Evolutionary conservation across 2,329 filamentous ascomycete genomes (phyloP), one percentile per base, ranked within the genome.

Genomic region (Nemania diffusa): DNA sequence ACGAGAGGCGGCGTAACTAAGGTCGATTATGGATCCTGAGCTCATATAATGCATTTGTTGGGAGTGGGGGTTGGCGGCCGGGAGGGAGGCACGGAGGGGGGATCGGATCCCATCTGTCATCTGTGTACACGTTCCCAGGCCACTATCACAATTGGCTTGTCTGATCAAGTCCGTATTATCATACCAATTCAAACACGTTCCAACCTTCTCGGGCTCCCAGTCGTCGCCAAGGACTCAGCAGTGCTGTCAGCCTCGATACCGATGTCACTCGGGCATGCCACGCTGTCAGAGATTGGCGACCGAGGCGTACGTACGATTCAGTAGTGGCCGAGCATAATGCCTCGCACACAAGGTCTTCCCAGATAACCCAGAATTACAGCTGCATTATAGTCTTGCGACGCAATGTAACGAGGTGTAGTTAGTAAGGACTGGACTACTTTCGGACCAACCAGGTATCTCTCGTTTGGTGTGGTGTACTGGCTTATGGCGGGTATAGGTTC

Each of bases 51-150:
- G 42, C 42, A 46, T 46, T 20, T 5, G 9, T 26, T 5, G n/a
- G 26, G 26, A 51, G 15, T 51, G 26, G 26, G 44, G 11, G 48
- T 51, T 51, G 26, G 13, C 22, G 37, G 17, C 8, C n/a, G n/a
- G 34, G 34, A 37, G 34, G 6, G 34, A 15, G 15, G 34, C 6
- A 15, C 34, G 34, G 34, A 15, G 22, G 8, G 44, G 11, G 44
- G 44, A 48, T 48, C 22, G 22, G 48, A 51, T 51, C 13, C n/a
- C n/a, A n/a, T n/a, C n/a, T n/a, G n/a, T n/a, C 48, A 51, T 51
- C 48, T 27, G 9, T 5, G 26, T 51, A 48, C 44, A 48, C 44
- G 44, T 48, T 48, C 22, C 11, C 44, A 11, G 17, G n/a, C 44
- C 22, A 48, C 44, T 48, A 24, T 6, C 22, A 48, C 44, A 5